Evolutionary conservation across 2,329 filamentous ascomycete species (phyloP), one percentile per base, ranked within the genome.

Genomic region (Exserohilum turcica): DNA sequence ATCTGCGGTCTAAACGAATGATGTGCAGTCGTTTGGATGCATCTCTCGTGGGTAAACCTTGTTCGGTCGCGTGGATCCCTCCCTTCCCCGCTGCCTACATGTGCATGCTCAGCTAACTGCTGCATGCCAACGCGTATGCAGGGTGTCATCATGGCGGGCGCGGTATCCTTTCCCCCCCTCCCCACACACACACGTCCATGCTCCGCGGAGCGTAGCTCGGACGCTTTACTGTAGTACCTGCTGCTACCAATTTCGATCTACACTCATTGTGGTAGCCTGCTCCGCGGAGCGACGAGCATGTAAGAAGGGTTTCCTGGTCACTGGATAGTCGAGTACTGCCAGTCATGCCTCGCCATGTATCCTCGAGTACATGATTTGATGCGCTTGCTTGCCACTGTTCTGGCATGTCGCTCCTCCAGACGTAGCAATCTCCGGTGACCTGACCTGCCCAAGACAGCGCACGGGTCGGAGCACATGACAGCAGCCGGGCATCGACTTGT

Each of bases 81-180:
- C 24, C 42, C 13, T 29, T 29, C 31, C 18, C 42, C 32, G 35
- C 28, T 44, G 27, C 39, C 16, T 36, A 36, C 33, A 28, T 46
- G 37, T 36, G 28, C 33, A 28, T 46, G 37, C 28, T 47, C 27
- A 44, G 42, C 31, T 44, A 47, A 24, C 21, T 24, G 21, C 44
- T 47, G 35, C 28, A 47, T 33, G 28, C 32, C 28, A 38, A 39
- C 44, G 44, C 19, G 44, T 28, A 47, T 47, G 44, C 44, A 40
- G 28, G 24, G 37, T 47, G 44, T 47, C 44, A 47, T 47, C 44
- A 47, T 47, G 7, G 29, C 36, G 21, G 21, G 21, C 7, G 21
- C 21, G 4, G 21, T 24, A 24, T 24, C 21, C 21, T 24, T 7
- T 7, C 7, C 7, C 21, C 9, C 19, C 6, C 6, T 18, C 33